Evolutionary conservation across 345 rosid genomes (phyloP), one percentile per base, ranked within the genome.

Genomic region (Eucalyptus microcorys): DNA sequence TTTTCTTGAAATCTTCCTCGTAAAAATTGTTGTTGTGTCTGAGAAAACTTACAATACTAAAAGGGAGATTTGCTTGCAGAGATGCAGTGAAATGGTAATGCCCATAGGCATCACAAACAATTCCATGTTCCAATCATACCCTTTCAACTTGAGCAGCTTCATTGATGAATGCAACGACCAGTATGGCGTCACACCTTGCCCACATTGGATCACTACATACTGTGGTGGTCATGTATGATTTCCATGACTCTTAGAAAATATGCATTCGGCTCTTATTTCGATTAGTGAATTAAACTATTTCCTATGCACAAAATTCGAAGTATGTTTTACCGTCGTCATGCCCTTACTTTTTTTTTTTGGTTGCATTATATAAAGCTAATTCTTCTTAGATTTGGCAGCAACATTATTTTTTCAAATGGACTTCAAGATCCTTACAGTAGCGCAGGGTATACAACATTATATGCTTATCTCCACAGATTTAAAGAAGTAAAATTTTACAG

Each of bases 381-480:
- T 89, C 92, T 94, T 16, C 88, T 87, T 59, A 89, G 93, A 30
- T 94, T 94, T 90, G 94, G 88, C 15, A 94, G 95, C 92, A 94
- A 94, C 92, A 92, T 94, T 80, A 94, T 94, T 87, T 94, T 94
- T 93, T 94, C 96, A 11, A 94, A 94, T 80, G 96, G 96, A 64
- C 91, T 94, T 7, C 87, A 88, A 88, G 96, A 94, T 92, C 95
- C 95, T 86, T 93, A 93, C 48, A 94, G 95, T 76, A 91, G 91
- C 43, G 95, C 92, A 90, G 95, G 95, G 95, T 93, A 94, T 19
- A 17, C 22, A 71, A 71, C 26, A 71, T 71, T 71, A 71, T 19
- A 19, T 34, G 43, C 26, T 37, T 10, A 37, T 71, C 45, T 37
- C 45, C 81, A 71, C 81, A 34, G 4, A 71, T 71, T 71, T 71